A percentile compares a stretch with the other conserved stretches of the same genome.
phyloP scores from a whole-genome alignment of 257 asterid genomes.

The Penstemon newberryi region DNA sequence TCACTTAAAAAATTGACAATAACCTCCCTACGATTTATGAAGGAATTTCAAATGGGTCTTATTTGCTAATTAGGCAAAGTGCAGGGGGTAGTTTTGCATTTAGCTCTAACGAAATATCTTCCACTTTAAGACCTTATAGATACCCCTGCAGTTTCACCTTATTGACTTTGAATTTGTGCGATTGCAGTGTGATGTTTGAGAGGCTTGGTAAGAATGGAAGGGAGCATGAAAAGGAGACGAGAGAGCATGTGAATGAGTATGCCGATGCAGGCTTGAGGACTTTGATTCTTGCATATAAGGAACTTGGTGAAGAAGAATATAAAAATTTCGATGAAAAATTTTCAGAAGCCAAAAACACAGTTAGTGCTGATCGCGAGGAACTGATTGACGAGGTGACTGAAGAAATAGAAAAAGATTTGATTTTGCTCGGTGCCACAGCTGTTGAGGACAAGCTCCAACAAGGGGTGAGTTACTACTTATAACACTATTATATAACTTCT shows the following conservation, averaged over 20 bases:
- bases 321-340: slow-evolving; percentile 40
- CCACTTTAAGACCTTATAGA: slow-evolving; percentile 6
- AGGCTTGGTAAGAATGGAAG: slow-evolving; percentile 51
- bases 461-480: slow-evolving; percentile 46
- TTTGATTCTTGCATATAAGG: slow-evolving; percentile 59
- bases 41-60: too few relatives aligned
- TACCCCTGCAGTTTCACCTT: too few relatives aligned
- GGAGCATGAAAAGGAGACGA: slow-evolving; percentile 55
- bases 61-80: too few relatives aligned
- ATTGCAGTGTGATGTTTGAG: slow-evolving; percentile 63
- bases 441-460: slow-evolving; percentile 78
- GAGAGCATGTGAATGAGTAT: slow-evolving; percentile 56
- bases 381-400: slow-evolving; percentile 53
- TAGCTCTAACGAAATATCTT: not conserved
- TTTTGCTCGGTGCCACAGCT: slow-evolving; percentile 79
- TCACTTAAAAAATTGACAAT: too few relatives aligned
- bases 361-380: slow-evolving; percentile 57
- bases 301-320: slow-evolving; percentile 60
- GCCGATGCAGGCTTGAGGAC: slow-evolving; percentile 80
- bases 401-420: slow-evolving; percentile 58
- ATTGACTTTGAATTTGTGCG: too few relatives aligned
- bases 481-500: not conserved
- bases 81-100: too few relatives aligned
- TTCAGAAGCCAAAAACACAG: slow-evolving; percentile 50
- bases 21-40: too few relatives aligned